Base-by-base conservation (phyloP, 2,329 filamentous ascomycete genomes). In the Aspergillus oerlinghausenensis region DNA sequence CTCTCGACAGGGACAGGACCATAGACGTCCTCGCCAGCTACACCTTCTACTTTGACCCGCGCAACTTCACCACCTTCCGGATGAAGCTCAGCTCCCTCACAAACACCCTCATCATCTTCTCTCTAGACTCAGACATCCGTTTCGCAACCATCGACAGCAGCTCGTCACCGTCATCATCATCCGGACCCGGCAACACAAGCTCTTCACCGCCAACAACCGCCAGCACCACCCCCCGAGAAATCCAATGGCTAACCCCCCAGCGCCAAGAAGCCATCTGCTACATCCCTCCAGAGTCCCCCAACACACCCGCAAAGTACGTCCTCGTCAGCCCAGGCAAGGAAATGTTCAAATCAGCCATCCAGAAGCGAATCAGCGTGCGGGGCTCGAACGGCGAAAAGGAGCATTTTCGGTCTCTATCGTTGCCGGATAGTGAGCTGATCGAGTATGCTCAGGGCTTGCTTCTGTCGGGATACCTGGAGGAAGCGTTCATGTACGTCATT, bases 61-160 rank as follows among this genome's bases (percentile, higher is more conserved):
- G 67, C 45, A 70, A 70, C 55, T 69, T 70, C 55, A 65, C 67
- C n/a, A 70, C 67, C 4, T 67, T 70, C 55, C 65, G 67, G 21
- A 69, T 70, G 67, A 68, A 67, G 40, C 58, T 70, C 48, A 70
- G 64, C 50, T 58, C 61, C 2, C 47, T 57, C 10, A 62, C 63
- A 23, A 70, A 70, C 54, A 70, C 67, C 7, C 49, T 67, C 7
- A 60, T 70, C n/a, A 55, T 70, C 9, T 70, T 70, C 50, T 67
- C 67, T 10, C 52, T 59, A 8, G 67, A 69, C 49, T 58, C 63
- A 3, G 65, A 69, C 49, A 65, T 70, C 42, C 60, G 62, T 38
- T 69, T 66, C 50, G 56, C 62, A 3, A 64, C 60, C 7, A 50
- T 68, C 19, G 60, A 60, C 42, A 61, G 60, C 50, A 48, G 55